phyloP scores from a whole-genome alignment of 2,329 filamentous ascomycete genomes.

The Cordyceps cateniannulata region DNA sequence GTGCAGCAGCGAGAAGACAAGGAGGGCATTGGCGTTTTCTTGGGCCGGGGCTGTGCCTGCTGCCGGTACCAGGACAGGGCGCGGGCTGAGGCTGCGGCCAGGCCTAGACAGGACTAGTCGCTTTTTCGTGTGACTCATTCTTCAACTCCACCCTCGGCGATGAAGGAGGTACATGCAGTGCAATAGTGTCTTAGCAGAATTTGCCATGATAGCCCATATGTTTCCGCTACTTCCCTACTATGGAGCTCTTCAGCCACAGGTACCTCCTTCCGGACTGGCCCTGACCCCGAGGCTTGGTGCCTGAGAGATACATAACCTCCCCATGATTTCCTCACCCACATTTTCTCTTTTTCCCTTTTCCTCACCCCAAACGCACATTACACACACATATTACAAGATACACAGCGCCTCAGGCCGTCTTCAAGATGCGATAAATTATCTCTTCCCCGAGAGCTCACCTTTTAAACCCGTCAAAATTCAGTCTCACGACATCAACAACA shows the following conservation, averaged over 20 bases:
- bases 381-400: constrained; percentile 28
- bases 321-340: constrained; percentile 18
- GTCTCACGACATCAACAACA: constrained; percentile 35
- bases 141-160: not conserved
- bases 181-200: constrained; percentile 1
- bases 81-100: constrained; percentile 10
- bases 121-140: constrained; percentile 11
- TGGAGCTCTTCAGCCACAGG: not conserved
- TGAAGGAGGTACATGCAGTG: not conserved
- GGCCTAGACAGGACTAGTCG: constrained; percentile 1
- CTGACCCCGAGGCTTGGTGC: constrained; percentile 29
- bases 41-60: constrained; percentile 1
- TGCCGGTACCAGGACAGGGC: not conserved
- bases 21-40: not conserved
- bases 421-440: constrained; percentile 55
- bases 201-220: not conserved
- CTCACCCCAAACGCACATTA: constrained; percentile 26
- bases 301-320: constrained; percentile 41
- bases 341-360: constrained; percentile 27
- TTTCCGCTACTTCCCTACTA: not conserved
- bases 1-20: not conserved
- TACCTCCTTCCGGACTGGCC: constrained; percentile 15
- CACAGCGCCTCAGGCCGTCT: constrained; percentile 31
- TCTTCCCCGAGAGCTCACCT: constrained; percentile 30
- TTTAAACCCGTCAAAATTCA: constrained; percentile 46